Base-by-base conservation (phyloP, 2,329 filamentous ascomycete genomes). In the Ophiognomonia clavigignenti-juglandacearum region DNA sequence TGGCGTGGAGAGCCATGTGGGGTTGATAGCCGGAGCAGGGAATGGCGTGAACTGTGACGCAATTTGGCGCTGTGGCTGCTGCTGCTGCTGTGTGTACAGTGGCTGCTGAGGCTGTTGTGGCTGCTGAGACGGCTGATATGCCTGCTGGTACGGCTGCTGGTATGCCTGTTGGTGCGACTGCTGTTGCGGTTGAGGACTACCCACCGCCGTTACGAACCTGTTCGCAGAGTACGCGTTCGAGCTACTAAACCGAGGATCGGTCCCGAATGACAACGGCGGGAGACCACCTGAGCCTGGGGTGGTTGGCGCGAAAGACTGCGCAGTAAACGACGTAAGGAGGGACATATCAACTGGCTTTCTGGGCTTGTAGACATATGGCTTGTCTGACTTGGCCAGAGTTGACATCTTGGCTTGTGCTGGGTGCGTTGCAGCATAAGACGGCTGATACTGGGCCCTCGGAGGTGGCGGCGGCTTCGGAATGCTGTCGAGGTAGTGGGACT, bases 401-500 rank as follows among this genome's bases (percentile, higher is more conserved):
- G 53, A 32, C 3, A 36, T 20, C 36, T 38, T 47, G n/a, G 51
- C 37, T 24, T 48, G 51, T 20, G 45, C 26, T 16, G 53, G 51
- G 24, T 54, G 54, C n/a, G 48, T 43, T 6, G 53, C 54, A n/a
- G 53, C 39, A 23, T 47, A 51, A 1, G 53, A 42, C 8, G 45
- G 37, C 32, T 48, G 57, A 13, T 54, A 37, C 44, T 53, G 57
- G 34, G 53, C 54, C 14, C 47, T 52, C 20, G 48, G 45, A 19
- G 47, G 44, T 34, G 61, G 67, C 39, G 56, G 59, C 20, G 67
- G 64, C 52, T 68, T 72, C 4, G 72, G 80, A 43, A 89, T 70
- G 2, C 84, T 83, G 38, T 88, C 84, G 61, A 90, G 64, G 64
- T 85, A 91, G 61, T 85, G 86, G 55, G 82, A 83, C 65, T 78